Evolutionary conservation across 2,329 filamentous ascomycete genomes (phyloP), one percentile per base, ranked within the genome.

Genomic region (Rachicladosporium sp.): DNA sequence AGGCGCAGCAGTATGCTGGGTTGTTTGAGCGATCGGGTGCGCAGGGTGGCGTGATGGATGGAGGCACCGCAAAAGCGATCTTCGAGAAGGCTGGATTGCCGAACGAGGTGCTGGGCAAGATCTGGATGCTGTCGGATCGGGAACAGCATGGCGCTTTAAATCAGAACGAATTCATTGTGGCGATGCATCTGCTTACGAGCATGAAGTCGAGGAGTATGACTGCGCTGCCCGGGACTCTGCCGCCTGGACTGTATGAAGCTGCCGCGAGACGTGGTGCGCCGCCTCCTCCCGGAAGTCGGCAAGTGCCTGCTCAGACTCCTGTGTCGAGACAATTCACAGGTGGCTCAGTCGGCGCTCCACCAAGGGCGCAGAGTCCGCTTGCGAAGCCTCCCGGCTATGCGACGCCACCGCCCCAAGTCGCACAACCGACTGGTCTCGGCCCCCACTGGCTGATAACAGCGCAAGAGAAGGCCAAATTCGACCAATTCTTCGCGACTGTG

Each of bases 101-200:
- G 4, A 95, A 93, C 58, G 87, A 96, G 51, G 74, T 83, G 8
- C 71, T 98, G 27, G 88, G 88, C n/a, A 79, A 82, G 50, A 95
- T 98, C 66, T 98, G 91, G 91, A 87, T 83, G 52, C 72, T 98
- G 45, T 82, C 88, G 13, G 91, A 98, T 59, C 91, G 86, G 0
- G 88, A 95, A 62, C 87, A 94, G 63, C 78, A 88, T 38, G 91
- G 91, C 37, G 78, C 82, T 27, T 71, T 98, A 29, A 82, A 88
- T 42, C 72, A 80, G 51, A 89, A 87, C 10, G 91, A 96, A 54
- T 98, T 98, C 59, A 83, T 94, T 56, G 93, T 98, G 55, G 91
- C 91, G 34, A 98, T 98, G 91, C 91, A 98, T 61, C 69, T 98
- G 44, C 71, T 98, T 46, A 89, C 86, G 10, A 94, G 87, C 9